phyloP scores from a whole-genome alignment of 331 rosid species.

The Pyrus hybrid region DNA sequence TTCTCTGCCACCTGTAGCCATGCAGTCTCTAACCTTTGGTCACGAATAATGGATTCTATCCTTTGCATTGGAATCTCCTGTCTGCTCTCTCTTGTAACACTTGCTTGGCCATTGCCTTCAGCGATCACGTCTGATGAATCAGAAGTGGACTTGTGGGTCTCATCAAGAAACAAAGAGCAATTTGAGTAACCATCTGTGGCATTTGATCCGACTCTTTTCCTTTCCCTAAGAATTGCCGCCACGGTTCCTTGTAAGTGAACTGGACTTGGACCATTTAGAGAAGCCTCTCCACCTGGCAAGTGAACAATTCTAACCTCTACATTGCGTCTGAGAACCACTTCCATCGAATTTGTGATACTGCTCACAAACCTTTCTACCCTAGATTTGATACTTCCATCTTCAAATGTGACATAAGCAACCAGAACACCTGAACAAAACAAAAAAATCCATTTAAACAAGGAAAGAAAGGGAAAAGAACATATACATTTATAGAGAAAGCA shows the following conservation, averaged over 20 bases:
- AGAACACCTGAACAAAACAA: slow-evolving; percentile 50
- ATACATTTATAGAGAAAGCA: neutral
- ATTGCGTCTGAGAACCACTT: slow-evolving; percentile 81
- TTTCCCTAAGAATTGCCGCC: slow-evolving; percentile 34
- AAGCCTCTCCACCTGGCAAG: slow-evolving; percentile 64
- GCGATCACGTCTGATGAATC: slow-evolving; percentile 50
- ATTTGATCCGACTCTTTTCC: slow-evolving; percentile 26
- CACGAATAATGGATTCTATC: slow-evolving; percentile 93
- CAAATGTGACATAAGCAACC: slow-evolving; percentile 82
- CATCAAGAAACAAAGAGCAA: slow-evolving; percentile 41
- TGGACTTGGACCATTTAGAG: slow-evolving; percentile 40
- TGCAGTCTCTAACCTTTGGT: slow-evolving; percentile 94
- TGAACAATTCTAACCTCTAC: slow-evolving; percentile 89
- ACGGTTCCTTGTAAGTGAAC: slow-evolving; percentile 18
- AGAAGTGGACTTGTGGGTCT: slow-evolving; percentile 41
- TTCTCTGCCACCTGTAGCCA: slow-evolving; percentile 93
- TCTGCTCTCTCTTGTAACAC: slow-evolving; percentile 38
- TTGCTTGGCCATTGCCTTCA: slow-evolving; percentile 38
- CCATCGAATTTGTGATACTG: slow-evolving; percentile 94
- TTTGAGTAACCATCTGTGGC: slow-evolving; percentile 45
- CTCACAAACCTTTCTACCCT: slow-evolving; percentile 91
- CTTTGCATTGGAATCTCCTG: slow-evolving; percentile 82
- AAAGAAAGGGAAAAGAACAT: neutral
- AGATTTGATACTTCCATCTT: slow-evolving; percentile 66
- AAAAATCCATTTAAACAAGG: slow-evolving; percentile 8